phyloP scores from a whole-genome alignment of 2,329 filamentous ascomycete species.

The Pseudogymnoascus sp. region DNA sequence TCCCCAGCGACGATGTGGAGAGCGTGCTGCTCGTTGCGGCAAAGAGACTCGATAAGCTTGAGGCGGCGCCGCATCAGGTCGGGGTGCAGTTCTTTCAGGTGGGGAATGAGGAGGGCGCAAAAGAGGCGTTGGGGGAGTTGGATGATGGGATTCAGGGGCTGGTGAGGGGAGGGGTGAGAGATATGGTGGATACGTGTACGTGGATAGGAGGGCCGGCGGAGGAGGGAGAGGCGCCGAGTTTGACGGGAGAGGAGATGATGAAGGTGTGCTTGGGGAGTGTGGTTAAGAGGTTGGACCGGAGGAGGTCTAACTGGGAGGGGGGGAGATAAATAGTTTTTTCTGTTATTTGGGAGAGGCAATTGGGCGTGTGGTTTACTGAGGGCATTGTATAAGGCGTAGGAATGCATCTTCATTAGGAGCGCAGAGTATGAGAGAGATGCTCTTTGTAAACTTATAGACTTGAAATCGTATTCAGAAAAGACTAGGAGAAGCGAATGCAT shows the following conservation, averaged over 20 bases:
- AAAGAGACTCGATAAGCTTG: slow-evolving; percentile 59
- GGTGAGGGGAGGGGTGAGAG: slow-evolving; percentile 54
- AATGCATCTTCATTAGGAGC: too few species aligned
- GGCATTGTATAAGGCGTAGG: too few species aligned
- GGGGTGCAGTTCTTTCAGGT: slow-evolving; percentile 97
- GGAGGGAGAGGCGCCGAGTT: slow-evolving; percentile 32
- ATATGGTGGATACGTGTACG: slow-evolving; percentile 88
- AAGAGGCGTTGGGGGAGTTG: slow-evolving; percentile 58
- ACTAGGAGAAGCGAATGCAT: too few species aligned
- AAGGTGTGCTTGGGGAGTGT: slow-evolving; percentile 76
- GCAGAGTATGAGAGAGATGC: too few species aligned
- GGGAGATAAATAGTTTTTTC: slow-evolving; percentile 15
- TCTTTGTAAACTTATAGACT: too few species aligned
- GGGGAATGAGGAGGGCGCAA: slow-evolving; percentile 62
- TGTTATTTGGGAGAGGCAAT: too few species aligned
- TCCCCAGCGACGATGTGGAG: slow-evolving; percentile 71
- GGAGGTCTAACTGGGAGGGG: slow-evolving; percentile 22
- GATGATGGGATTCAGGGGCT: slow-evolving; percentile 63
- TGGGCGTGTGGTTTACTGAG: too few species aligned
- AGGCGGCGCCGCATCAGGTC: slow-evolving; percentile 72
- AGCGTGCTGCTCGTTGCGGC: slow-evolving; percentile 60
- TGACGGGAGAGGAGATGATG: slow-evolving; percentile 66
- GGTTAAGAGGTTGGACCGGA: slow-evolving; percentile 58
- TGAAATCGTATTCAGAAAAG: too few species aligned
- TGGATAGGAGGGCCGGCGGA: slow-evolving; percentile 45